Conservation (phyloP, 2,329 filamentous ascomycete species). For the Madurella fahalii region DNA sequence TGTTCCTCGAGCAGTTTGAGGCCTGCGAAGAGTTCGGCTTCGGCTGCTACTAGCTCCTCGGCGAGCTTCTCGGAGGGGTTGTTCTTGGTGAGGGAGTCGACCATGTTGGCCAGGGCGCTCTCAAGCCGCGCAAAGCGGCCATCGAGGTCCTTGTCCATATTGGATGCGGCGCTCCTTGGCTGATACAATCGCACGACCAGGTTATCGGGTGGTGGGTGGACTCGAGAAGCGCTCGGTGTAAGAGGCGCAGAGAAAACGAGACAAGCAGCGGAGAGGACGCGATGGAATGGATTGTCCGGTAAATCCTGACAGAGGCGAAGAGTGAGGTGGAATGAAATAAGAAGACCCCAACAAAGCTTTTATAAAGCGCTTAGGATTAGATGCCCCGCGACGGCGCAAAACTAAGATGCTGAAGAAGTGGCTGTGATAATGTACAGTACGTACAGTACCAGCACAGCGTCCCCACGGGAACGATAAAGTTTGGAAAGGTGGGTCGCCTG, state of each 20-base stretch:
- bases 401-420: too few relatives aligned
- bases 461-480: too few relatives aligned
- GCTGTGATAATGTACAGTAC: too few relatives aligned
- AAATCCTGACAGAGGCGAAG: too few relatives aligned
- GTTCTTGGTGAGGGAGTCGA: conserved; percentile 78
- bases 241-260: background rate
- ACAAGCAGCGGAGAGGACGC: background rate
- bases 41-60: conserved; percentile 65
- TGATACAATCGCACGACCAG: background rate
- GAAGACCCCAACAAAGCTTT: too few relatives aligned
- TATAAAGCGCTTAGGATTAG: too few relatives aligned
- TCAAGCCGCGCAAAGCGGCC: conserved; percentile 62
- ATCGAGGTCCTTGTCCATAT: conserved; percentile 62
- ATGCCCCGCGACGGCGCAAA: too few relatives aligned
- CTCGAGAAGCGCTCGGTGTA: background rate
- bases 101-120: conserved; percentile 62
- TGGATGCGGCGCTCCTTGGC: background rate
- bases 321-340: too few relatives aligned
- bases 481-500: background rate
- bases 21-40: conserved; percentile 61
- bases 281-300: too few relatives aligned
- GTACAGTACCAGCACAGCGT: too few relatives aligned
- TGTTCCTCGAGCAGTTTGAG: conserved; percentile 66
- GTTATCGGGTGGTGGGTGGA: background rate
- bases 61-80: conserved; percentile 68